Evolutionary conservation across 805 yeast genomes (phyloP), one percentile per base, ranked within the genome.

Genomic region (Pichia exigua): DNA sequence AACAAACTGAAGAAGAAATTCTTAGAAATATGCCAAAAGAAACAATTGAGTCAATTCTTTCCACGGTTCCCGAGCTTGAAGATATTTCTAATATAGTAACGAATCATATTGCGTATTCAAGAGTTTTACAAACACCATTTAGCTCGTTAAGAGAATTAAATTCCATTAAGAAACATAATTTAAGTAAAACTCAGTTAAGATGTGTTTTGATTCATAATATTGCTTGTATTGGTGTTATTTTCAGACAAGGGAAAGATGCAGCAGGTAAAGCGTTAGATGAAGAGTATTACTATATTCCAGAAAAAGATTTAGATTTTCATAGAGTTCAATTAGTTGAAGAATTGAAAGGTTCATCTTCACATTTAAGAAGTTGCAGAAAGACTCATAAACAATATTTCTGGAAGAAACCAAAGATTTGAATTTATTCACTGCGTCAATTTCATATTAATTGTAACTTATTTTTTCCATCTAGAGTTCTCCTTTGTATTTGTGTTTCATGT

Each of bases 251-350:
- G 46, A 91, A 90, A 66, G 99, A 94, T 68, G 97, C 98, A 3
- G 95, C 97, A 2, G 99, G 98, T 12, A 89, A 90, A 66, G 87
- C 87, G 4, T 73, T 94, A 55, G 98, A 92, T 58, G 95, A 89
- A 65, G 97, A 94, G 65, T 94, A 88, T 64, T 94, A 90, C 67
- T 94, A 94, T 64, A 81, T 83, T 52, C 82, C 90, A 3, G 98
- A 90, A 58, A 77, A 82, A 45, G 99, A 94, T 67, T 64, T 69
- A 39, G 96, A 92, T 62, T 61, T 64, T 27, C 81, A 81, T 46
- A 82, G 99, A 64, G 82, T 80, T 42, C 67, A 68, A 46, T 69
- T 90, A 57, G 95, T 91, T 7, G 77, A 80, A 47, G 83, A 86
- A 44, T 71, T 89, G 49, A 86, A 88, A 64, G 97, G 97, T 12